These are phyloP conservation scores for Rutidosis leptorrhynchoides DNA, from an alignment of 129 eudicot genomes.

Conservation along the genomic window DNA sequence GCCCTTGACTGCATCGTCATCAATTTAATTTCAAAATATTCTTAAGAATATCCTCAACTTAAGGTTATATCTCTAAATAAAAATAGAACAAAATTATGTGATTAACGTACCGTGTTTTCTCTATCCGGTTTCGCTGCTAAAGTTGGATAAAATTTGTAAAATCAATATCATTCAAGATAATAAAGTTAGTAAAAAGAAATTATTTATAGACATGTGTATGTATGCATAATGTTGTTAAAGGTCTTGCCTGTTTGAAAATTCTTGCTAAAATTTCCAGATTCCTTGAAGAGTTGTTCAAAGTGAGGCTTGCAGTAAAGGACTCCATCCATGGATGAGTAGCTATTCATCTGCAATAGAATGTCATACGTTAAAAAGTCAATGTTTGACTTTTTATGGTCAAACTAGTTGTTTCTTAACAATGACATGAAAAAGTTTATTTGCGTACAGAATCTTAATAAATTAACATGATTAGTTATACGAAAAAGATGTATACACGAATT, in stretches of 20 bases:
- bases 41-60: slow-evolving; percentile 2
- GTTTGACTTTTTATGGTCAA: slow-evolving; percentile 22
- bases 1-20: slow-evolving; percentile 49
- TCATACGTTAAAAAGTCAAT: slow-evolving; percentile 14
- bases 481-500: no score
- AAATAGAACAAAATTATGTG: neutral
- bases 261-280: slow-evolving; percentile 93
- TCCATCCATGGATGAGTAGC: slow-evolving; percentile 98
- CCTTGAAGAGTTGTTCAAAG: slow-evolving; percentile 90
- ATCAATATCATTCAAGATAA: neutral
- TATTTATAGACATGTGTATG: neutral
- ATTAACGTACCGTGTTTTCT: slow-evolving; percentile 46
- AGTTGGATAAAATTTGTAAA: neutral
- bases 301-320: slow-evolving; percentile 91
- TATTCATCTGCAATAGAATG: slow-evolving; percentile 63
- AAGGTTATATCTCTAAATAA: neutral
- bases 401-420: neutral
- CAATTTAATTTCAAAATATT: slow-evolving; percentile 3
- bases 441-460: no score
- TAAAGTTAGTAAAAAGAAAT: neutral
- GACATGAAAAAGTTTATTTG: no score
- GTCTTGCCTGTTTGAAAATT: slow-evolving; percentile 62
- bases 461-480: neutral
- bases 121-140: slow-evolving; percentile 55
- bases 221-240: neutral